Percentiles rank a stretch among this genome's conserved stretches.
These are phyloP conservation scores for Fraxinus albicans DNA, from an alignment of 305 asterid genomes.

Conservation along the genomic window DNA sequence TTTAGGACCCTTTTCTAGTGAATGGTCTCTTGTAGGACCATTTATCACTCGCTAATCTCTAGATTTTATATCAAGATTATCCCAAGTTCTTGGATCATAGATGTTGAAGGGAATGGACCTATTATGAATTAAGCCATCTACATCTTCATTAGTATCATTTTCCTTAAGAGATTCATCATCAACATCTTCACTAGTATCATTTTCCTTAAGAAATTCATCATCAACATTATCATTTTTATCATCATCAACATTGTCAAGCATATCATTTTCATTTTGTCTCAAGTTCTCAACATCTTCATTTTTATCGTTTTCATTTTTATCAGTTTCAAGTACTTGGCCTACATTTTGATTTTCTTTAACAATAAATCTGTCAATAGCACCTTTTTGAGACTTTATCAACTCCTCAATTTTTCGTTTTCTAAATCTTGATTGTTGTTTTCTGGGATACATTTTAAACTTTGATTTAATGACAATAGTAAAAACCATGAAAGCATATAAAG, in stretches of 20 bases:
- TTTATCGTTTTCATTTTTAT: not conserved
- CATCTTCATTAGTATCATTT: not conserved
- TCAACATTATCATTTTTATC: too few relatives aligned
- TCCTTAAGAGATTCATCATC: not conserved
- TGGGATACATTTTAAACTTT: too few relatives aligned
- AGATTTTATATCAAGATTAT: not conserved
- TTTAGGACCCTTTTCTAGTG: too few relatives aligned
- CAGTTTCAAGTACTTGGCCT: not conserved
- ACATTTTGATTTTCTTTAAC: too few relatives aligned
- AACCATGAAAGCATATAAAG: too few relatives aligned
- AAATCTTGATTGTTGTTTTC: too few relatives aligned
- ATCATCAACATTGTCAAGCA: too few relatives aligned
- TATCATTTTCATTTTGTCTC: not conserved
- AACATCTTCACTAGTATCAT: not conserved
- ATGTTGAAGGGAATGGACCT: not conserved
- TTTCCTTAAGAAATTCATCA: not conserved
- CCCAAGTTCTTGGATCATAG: not conserved
- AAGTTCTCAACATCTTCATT: not conserved
- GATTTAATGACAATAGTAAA: too few relatives aligned
- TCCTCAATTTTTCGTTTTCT: too few relatives aligned
- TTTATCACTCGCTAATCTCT: not conserved
- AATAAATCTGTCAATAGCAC: not conserved
- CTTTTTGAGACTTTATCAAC: not conserved
- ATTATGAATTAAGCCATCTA: not conserved
- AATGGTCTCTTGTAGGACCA: too few relatives aligned